Percentiles rank a stretch among this genome's conserved stretches.
These are phyloP conservation scores for Rhododendron kiyosumense DNA, from an alignment of 148 eudicot genomes.

Conservation along the genomic window DNA sequence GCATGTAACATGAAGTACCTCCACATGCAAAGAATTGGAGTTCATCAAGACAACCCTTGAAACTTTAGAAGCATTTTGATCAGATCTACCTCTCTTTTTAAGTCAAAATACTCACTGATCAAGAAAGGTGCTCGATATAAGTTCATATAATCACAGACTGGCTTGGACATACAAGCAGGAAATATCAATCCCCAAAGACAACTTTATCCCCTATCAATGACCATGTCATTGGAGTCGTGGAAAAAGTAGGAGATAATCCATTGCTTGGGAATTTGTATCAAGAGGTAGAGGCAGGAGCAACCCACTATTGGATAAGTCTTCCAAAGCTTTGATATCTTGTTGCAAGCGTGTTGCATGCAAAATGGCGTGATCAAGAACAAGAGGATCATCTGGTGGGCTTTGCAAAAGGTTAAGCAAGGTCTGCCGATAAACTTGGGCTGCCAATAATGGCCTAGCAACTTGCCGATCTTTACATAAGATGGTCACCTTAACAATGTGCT, in stretches of 20 bases:
- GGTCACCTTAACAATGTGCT: conserved; percentile 28
- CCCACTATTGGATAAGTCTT: conserved; percentile 26
- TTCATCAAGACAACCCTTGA: background rate
- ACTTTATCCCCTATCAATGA: background rate
- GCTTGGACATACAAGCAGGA: background rate
- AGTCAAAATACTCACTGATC: background rate
- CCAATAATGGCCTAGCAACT: conserved; percentile 28
- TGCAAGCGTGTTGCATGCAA: conserved; percentile 23
- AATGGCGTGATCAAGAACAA: conserved; percentile 30
- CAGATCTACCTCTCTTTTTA: background rate
- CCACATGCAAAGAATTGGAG: background rate
- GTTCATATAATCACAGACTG: background rate
- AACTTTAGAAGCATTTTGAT: background rate
- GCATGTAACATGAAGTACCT: background rate
- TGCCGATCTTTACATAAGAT: conserved; percentile 22
- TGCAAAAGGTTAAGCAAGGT: conserved; percentile 26
- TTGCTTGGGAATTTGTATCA: conserved; percentile 12
- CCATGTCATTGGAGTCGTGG: background rate
- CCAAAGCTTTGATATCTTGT: conserved; percentile 22
- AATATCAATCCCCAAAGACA: background rate
- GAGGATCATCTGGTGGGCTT: conserved; percentile 28
- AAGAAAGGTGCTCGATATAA: background rate
- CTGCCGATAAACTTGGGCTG: conserved; percentile 28
- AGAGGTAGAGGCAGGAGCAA: conserved; percentile 24
- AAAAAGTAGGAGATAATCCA: conserved; percentile 18